phyloP scores from a whole-genome alignment of 2,329 filamentous ascomycete species.

The Penicillium expansum region DNA sequence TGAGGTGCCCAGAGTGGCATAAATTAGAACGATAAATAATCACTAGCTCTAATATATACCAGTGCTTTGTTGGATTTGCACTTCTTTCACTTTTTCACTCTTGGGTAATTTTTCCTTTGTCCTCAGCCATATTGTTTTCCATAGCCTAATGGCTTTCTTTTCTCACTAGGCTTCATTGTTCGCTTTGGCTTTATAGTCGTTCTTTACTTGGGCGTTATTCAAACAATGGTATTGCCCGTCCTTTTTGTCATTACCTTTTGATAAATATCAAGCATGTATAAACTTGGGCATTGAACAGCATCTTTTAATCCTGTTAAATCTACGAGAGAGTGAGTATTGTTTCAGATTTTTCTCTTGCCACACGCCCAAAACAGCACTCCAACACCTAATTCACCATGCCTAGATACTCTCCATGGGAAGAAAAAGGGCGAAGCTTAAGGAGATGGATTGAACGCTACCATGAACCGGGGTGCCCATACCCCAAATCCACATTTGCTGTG shows the following conservation, averaged over 20 bases:
- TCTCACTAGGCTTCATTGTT: background rate
- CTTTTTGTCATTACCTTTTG: no score
- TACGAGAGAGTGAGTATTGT: background rate
- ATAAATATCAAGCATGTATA: background rate
- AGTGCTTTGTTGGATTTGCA: background rate
- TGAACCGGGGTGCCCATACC: background rate
- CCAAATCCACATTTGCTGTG: background rate
- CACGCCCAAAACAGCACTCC: background rate
- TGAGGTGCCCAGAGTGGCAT: no score
- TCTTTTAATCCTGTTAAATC: no score
- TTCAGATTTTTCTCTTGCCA: no score
- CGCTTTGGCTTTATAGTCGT: no score
- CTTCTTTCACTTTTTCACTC: background rate
- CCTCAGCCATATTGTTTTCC: no score
- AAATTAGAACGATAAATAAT: background rate
- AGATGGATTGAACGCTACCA: background rate
- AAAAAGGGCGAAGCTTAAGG: background rate
- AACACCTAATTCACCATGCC: background rate
- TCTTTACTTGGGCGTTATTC: background rate
- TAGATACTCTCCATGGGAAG: background rate
- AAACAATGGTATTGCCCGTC: background rate
- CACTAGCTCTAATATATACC: background rate
- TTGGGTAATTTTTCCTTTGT: background rate
- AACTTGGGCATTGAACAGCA: background rate
- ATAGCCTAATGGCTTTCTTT: background rate